Evolutionary conservation across 306 rosid genomes (phyloP), one percentile per base, ranked within the genome.

Genomic region (Castanea mollissima): DNA sequence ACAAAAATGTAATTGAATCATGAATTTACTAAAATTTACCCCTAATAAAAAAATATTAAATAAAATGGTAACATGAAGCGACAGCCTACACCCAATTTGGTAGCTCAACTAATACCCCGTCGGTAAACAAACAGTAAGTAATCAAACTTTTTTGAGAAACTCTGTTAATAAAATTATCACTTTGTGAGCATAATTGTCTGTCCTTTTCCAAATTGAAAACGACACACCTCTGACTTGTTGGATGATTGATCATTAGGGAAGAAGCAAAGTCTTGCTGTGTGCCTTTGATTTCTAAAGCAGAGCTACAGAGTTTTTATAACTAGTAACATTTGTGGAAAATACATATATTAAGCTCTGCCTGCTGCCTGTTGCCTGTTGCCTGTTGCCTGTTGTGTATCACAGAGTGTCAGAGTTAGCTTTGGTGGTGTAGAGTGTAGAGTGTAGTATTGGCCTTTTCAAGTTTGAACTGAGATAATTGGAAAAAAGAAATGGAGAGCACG

Each of bases 401-500:
- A 67, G 49, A 3, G 14, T 35, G 16, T 49, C 1, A 2, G 15
- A 32, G 52, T 59, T 59, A 0, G 14, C 67, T 23, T 21, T 21
- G 64, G 15, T 7, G 27, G 46, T 41, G 46, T 41, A 41, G 46
- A 41, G 3, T 41, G 46, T 38, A 38, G 46, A 41, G 3, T 41
- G 46, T 38, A 38, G 46, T 38, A 38, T 38, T 38, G 46, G 46
- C 46, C 2, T 41, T 41, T 41, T 41, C 46, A 41, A 41, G 46
- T 41, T 41, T 41, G 46, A 41, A 41, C 46, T 41, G 46, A 41
- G 46, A 41, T 41, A 32, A 23, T 8, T 20, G 21, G 7, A 6
- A 32, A 16, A 60, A 55, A 12, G 81, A 81, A 51, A 88, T 96
- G 98, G 94, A 89, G 78, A 96, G 88, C 83, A 76, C 86, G 9